Evolutionary conservation across 495 filamentous ascomycete genomes (phyloP), one percentile per base, ranked within the genome.

Genomic region (Annulohypoxylon bovei): DNA sequence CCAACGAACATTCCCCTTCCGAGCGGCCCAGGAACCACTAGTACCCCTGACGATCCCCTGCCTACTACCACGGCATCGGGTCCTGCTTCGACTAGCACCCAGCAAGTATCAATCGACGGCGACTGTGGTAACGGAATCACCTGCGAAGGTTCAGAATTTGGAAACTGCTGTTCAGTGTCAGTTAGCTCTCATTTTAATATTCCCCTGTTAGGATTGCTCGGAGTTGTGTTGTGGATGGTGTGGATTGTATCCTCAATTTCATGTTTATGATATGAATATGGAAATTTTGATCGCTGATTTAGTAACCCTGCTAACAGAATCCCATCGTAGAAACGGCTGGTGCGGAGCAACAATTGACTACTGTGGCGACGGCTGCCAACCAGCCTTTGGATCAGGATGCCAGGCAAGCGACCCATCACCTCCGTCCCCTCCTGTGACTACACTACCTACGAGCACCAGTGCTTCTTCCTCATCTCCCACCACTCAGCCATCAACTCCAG

Each of bases 101-200:
- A 70, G n/a, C 16, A 67, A 25, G 60, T 73, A 28, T 76, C 73
- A 12, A 39, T 68, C 35, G 79, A 83, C 50, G 82, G 82, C 20
- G 62, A 68, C 16, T 84, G 82, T 40, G 82, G 82, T n/a, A 77
- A 78, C 50, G 79, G 79, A 23, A 33, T 81, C 25, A 84, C 82
- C 2, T 84, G 82, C 59, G 46, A 76, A 1, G 82, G 82, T 11
- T 80, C 80, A 0, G 53, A 53, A 4, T 84, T 63, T 53, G 81
- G 81, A 18, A 68, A 70, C 32, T 84, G 81, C 67, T 84, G 81
- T 66, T 84, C 81, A 49, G 57, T 59, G 61, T 78, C 55, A 75
- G 75, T 77, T 72, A 62, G 32, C 28, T 58, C 35, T 56, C 33
- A 25, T 57, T 57, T 39, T 9, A 20, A 11, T 53, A 11, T 64